Conservation (phyloP, 2,329 filamentous ascomycete species). For the Ramularia collo-cygni region DNA sequence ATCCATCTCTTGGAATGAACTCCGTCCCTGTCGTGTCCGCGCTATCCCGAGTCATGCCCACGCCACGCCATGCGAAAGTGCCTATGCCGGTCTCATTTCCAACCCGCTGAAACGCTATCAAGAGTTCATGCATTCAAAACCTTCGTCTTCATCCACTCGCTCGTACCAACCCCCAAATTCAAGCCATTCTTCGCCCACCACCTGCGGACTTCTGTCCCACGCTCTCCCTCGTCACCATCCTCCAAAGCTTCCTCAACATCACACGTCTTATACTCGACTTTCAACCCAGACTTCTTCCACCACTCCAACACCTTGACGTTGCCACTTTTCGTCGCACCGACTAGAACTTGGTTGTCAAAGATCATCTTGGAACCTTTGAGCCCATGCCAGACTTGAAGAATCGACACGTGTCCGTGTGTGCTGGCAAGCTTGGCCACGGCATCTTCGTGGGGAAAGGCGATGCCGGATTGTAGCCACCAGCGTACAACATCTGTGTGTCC, state of each 20-base stretch:
- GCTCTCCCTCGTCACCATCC: conserved; percentile 64
- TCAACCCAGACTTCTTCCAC: conserved; percentile 74
- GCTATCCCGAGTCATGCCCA: not conserved
- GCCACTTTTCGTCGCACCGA: conserved; percentile 80
- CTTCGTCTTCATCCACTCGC: conserved; percentile 83
- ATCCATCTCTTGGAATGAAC: too few species aligned
- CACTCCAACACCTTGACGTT: conserved; percentile 81
- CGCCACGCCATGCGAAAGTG: too few species aligned
- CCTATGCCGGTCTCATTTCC: too few species aligned
- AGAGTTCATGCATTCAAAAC: conserved; percentile 43
- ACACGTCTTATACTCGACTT: conserved; percentile 88
- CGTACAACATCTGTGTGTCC: conserved; percentile 69
- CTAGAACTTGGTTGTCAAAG: conserved; percentile 75
- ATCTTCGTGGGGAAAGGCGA: conserved; percentile 73
- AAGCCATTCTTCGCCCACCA: conserved; percentile 88
- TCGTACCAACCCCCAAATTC: conserved; percentile 73
- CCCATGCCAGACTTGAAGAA: conserved; percentile 76
- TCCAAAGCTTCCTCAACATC: conserved; percentile 93
- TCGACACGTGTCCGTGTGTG: conserved; percentile 74
- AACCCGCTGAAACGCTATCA: not conserved
- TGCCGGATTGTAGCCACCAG: conserved; percentile 82
- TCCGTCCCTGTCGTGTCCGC: not conserved
- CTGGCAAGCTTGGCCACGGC: conserved; percentile 77
- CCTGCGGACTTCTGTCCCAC: conserved; percentile 63
- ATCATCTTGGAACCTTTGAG: conserved; percentile 69